Conservation (phyloP, 495 filamentous ascomycete genomes). For the Penicillium salamii region DNA sequence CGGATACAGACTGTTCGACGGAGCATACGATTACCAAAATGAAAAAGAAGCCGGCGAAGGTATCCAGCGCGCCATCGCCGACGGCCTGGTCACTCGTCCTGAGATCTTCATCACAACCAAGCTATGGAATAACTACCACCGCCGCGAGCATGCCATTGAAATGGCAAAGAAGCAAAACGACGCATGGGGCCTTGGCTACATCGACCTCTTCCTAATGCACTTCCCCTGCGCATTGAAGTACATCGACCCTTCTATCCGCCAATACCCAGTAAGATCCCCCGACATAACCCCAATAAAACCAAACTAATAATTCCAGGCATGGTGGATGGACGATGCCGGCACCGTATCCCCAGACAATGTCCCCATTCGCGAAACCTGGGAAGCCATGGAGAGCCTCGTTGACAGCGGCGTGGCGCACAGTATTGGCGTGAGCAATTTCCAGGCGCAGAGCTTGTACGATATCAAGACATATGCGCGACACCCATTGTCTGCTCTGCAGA, state of each 20-base stretch:
- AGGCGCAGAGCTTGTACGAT: conserved; percentile 73
- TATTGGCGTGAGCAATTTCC: conserved; percentile 88
- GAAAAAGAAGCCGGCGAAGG: conserved; percentile 80
- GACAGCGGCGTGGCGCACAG: conserved; percentile 62
- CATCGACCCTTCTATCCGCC: conserved; percentile 69
- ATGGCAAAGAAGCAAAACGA: conserved; percentile 68
- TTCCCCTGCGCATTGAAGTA: conserved; percentile 79
- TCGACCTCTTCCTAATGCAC: conserved; percentile 78
- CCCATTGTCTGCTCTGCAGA: conserved; percentile 75
- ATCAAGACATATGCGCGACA: conserved; percentile 76
- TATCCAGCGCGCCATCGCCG: conserved; percentile 75
- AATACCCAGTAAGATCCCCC: conserved; percentile 4
- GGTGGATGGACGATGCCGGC: conserved; percentile 64
- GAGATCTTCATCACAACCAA: conserved; percentile 88
- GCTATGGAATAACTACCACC: conserved; percentile 88
- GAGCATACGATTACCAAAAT: conserved; percentile 86
- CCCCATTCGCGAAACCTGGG: conserved; percentile 79
- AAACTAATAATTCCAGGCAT: conserved; percentile 53
- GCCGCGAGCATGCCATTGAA: conserved; percentile 64
- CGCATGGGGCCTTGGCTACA: conserved; percentile 82
- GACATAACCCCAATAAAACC: background rate
- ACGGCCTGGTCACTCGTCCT: conserved; percentile 76
- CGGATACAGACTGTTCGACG: conserved; percentile 82
- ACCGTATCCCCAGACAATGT: conserved; percentile 59
- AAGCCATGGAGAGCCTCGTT: conserved; percentile 74